A percentile compares a stretch with the other conserved stretches of the same genome.
Evolutionary conservation across 805 yeast species (phyloP).

Genomic region (Wickerhamomyces chaumierensis): DNA sequence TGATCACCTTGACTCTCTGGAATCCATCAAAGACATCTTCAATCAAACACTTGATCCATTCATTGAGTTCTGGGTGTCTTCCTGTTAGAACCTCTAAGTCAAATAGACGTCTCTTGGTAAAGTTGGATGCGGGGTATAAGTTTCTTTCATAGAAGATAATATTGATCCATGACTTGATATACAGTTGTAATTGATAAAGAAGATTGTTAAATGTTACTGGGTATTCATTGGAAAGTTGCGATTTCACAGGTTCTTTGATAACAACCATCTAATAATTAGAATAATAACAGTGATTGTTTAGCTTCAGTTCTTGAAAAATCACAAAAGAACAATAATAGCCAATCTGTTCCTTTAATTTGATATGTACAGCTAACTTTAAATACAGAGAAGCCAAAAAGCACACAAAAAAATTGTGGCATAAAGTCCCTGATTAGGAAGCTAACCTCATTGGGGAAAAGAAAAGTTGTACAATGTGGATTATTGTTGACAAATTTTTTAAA

Average conservation of each 20-base stretch:
- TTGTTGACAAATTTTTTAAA: no score
- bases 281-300: no score
- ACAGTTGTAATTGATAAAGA: slow-evolving; percentile 13
- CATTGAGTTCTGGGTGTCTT: slow-evolving; percentile 30
- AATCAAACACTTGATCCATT: slow-evolving; percentile 8
- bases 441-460: no score
- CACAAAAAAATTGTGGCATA: no score
- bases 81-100: slow-evolving; percentile 30
- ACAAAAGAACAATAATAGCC: no score
- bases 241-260: slow-evolving; percentile 1
- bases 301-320: no score
- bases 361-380: no score
- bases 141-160: slow-evolving; percentile 24
- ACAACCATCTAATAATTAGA: neutral
- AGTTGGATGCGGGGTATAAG: slow-evolving; percentile 25
- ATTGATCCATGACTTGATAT: slow-evolving; percentile 26
- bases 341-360: no score
- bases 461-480: no score
- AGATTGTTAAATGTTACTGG: slow-evolving; percentile 8
- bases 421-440: neutral
- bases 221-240: neutral
- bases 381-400: no score
- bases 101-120: slow-evolving; percentile 28
- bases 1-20: slow-evolving; percentile 22
- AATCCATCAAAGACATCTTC: slow-evolving; percentile 7